Evolutionary conservation across 1,139 yeast genomes (phyloP).

Genomic region (Yamadazyma sp.): DNA sequence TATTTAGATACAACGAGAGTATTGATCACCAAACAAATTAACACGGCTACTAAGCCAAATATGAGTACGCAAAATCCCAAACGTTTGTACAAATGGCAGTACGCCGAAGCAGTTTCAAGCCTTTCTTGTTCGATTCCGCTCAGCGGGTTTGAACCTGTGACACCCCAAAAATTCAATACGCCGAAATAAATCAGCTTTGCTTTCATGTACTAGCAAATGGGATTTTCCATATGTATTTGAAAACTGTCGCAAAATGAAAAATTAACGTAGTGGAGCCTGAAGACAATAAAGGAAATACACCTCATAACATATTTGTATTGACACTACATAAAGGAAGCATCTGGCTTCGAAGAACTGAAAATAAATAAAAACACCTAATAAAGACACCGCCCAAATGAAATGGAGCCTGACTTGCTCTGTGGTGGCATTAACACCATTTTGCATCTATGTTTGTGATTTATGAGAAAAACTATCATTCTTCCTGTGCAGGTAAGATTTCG

Average conservation of each 20-base stretch:
- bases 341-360: too few relatives aligned
- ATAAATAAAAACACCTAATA: too few relatives aligned
- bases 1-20: neutral
- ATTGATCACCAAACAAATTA: neutral
- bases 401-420: too few relatives aligned
- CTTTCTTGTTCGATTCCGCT: neutral
- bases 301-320: neutral
- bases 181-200: neutral
- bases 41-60: neutral
- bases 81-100: neutral
- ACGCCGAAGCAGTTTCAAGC: neutral
- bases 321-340: neutral
- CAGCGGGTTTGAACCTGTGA: neutral
- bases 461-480: slow-evolving; percentile 17
- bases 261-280: too few relatives aligned
- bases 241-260: neutral
- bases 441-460: slow-evolving; percentile 5
- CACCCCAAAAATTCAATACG: neutral
- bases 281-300: too few relatives aligned
- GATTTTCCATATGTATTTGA: neutral
- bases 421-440: too few relatives aligned
- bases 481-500: slow-evolving; percentile 14
- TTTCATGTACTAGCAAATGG: neutral
- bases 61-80: neutral
- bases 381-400: too few relatives aligned